Evolutionary conservation across 768 basidiomycete species (phyloP).

Genomic region (Psilocybe tampanensis): DNA sequence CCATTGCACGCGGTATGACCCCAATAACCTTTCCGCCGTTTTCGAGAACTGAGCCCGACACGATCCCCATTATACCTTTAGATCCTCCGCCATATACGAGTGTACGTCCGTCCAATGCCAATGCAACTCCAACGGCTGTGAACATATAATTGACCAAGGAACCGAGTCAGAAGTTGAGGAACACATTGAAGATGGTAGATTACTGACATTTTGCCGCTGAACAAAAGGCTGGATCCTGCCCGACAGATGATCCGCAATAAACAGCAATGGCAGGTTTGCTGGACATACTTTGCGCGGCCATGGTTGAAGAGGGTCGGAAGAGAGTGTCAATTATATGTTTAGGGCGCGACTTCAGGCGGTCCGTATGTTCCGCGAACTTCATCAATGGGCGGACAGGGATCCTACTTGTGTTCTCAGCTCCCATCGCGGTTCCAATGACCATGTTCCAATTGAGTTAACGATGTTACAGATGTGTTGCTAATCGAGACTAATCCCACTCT

Average conservation of each 20-base stretch:
- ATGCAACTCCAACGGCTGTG: constrained; percentile 72
- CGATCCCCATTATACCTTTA: constrained; percentile 84
- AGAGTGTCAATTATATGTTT: no score
- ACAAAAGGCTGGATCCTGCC: constrained; percentile 60
- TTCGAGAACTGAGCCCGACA: constrained; percentile 66
- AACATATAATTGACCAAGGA: not conserved
- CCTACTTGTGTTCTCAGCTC: no score
- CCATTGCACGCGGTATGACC: constrained; percentile 78
- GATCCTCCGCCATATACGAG: constrained; percentile 89
- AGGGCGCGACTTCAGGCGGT: no score
- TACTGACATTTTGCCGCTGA: constrained; percentile 72
- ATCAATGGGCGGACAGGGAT: no score
- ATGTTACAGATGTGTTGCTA: not conserved
- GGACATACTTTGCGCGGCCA: no score
- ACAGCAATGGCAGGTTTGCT: constrained; percentile 65
- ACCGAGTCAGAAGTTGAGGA: not conserved
- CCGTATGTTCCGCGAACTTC: no score
- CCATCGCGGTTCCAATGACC: no score
- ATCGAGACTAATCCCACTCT: no score
- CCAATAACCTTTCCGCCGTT: constrained; percentile 76
- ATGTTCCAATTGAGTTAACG: not conserved
- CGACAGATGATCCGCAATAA: constrained; percentile 81
- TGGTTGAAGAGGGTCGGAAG: not conserved
- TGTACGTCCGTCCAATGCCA: constrained; percentile 59
- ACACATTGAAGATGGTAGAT: not conserved